Evolutionary conservation across 73 alveolate genomes (phyloP).

Genomic region (Breviolum minutum): DNA sequence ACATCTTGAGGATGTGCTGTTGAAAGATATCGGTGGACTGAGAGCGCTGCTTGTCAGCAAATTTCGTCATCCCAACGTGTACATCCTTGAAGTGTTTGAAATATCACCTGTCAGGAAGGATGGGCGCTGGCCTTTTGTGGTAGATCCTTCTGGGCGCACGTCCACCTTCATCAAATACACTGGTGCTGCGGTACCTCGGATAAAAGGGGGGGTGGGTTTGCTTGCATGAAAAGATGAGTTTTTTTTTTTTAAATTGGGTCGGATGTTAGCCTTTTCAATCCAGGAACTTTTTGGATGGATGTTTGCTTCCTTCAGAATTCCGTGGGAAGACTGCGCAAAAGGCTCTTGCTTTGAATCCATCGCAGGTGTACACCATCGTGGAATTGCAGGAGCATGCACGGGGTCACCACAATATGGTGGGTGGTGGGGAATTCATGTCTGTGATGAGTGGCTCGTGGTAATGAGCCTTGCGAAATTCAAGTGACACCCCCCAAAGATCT

Average conservation of each 20-base stretch:
- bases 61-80: background rate
- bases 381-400: slow-evolving; percentile 36
- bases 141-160: slow-evolving; percentile 92
- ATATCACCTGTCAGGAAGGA: background rate
- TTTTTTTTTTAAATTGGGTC: no score
- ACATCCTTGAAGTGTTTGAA: background rate
- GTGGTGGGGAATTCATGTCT: no score
- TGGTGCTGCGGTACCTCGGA: slow-evolving; percentile 63
- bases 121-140: slow-evolving; percentile 91
- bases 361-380: slow-evolving; percentile 67
- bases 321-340: no score
- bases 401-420: no score
- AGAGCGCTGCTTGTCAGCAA: slow-evolving; percentile 47
- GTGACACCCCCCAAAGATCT: background rate
- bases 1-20: slow-evolving; percentile 50
- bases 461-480: no score
- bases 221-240: no score
- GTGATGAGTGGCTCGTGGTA: no score
- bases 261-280: no score
- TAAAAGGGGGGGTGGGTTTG: no score
- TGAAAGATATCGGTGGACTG: slow-evolving; percentile 78
- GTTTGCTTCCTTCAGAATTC: no score
- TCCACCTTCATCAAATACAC: slow-evolving; percentile 91
- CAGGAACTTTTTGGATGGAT: background rate
- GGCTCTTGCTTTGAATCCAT: background rate